Percentiles rank a stretch among this genome's conserved stretches.
Conservation (phyloP, 129 eudicot genomes). For the Erigeron canadensis region DNA sequence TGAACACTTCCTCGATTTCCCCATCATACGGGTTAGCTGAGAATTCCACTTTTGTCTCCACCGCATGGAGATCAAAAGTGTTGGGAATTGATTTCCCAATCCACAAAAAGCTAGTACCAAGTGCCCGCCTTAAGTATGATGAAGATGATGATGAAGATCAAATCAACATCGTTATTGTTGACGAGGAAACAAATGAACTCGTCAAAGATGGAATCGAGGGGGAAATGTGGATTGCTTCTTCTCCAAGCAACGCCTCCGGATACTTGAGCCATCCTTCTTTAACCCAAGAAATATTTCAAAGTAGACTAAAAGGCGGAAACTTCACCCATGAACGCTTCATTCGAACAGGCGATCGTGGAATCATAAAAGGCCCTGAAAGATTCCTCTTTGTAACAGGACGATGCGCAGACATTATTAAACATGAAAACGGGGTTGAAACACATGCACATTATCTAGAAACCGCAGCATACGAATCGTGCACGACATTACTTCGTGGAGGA, state of each 20-base stretch:
- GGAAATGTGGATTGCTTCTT: constrained; percentile 69
- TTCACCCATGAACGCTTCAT: constrained; percentile 42
- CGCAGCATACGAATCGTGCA: constrained; percentile 53
- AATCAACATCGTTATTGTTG: constrained; percentile 51
- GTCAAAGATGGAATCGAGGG: constrained; percentile 68
- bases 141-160: constrained; percentile 44
- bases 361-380: constrained; percentile 57
- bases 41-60: constrained; percentile 77
- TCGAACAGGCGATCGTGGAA: constrained; percentile 70
- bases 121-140: constrained; percentile 59
- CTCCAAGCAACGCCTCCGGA: constrained; percentile 71
- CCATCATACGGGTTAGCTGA: constrained; percentile 90
- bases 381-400: constrained; percentile 70
- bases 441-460: constrained; percentile 81
- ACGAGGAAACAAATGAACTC: constrained; percentile 61
- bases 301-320: constrained; percentile 34
- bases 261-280: constrained; percentile 65
- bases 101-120: constrained; percentile 57
- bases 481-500: constrained; percentile 53
- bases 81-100: constrained; percentile 35
- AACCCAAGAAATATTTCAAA: constrained; percentile 52
- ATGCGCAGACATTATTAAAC: constrained; percentile 52
- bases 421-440: constrained; percentile 33
- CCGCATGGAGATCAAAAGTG: constrained; percentile 60
- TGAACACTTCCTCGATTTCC: constrained; percentile 48